Evolutionary conservation across 129 eudicot species (phyloP), one percentile per base, ranked within the genome.

Genomic region (Flaveria trinervia): DNA sequence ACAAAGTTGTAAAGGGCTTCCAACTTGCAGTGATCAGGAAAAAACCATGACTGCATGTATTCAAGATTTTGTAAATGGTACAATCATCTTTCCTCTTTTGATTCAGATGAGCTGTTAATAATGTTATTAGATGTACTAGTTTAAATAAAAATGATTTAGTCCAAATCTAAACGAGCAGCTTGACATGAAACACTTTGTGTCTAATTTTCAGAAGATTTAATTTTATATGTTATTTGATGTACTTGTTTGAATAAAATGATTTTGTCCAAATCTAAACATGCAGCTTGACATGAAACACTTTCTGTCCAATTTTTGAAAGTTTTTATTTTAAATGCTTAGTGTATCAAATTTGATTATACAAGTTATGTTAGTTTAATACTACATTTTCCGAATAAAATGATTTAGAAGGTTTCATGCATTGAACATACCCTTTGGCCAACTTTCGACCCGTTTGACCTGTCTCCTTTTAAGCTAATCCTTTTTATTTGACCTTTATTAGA

Each of bases 11-110:
- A 72, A 79, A 11, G 83, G 73, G 68, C 73, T 71, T 62, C 56
- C 36, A 3, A 26, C 64, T 15, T 79, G 83, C 56, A 79, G 56
- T 41, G 78, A 79, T 55, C 78, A 50, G 33, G 66, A 25, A 39
- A 62, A 72, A 72, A 62, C 78, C 67, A 71, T 79, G 78, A 62
- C 52, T 3, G 78, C 83, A 9, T 79, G 83, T 51, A 50, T 79
- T 50, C 73, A 49, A 39, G 73, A 72, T 79, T 48, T 71, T 72
- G 73, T 71, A 61, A 64, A 11, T 22, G 78, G 83, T 79, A 62
- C 17, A 71, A 23, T 1, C 26, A 18, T 7, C 16, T 55, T 17
- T 68, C 68, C 70, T 57, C 22, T 18, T 22, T 57, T 22, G 7
- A 73, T 57, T 45, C 20, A 17, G 8, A 23, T 55, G 57, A 52